Percentiles rank a stretch among this genome's conserved stretches.
These are phyloP conservation scores for Wickerhamomyces sp. DNA, from an alignment of 1,139 yeast species.

Conservation along the genomic window DNA sequence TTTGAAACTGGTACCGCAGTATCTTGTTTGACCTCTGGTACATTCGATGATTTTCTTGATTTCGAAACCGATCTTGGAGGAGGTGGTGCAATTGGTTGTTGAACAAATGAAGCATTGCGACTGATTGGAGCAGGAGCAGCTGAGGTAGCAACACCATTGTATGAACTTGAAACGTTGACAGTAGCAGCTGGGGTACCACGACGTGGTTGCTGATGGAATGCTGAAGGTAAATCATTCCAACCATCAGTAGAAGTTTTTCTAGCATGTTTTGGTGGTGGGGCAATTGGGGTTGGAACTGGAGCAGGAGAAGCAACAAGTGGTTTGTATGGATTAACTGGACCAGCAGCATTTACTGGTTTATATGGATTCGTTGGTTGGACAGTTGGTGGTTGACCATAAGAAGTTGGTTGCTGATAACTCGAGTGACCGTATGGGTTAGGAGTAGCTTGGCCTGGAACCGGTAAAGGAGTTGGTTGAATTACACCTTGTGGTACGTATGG, in stretches of 20 bases:
- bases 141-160: conserved; percentile 22
- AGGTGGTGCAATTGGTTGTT: conserved; percentile 25
- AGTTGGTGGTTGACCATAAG: conserved; percentile 13
- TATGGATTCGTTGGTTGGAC: conserved; percentile 9
- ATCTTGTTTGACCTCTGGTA: conserved; percentile 12
- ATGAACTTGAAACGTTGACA: conserved; percentile 21
- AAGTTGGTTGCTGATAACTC: not conserved
- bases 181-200: conserved; percentile 45
- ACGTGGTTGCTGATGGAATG: conserved; percentile 47
- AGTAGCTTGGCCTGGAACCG: conserved; percentile 10
- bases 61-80: conserved; percentile 27
- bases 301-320: conserved; percentile 16
- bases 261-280: conserved; percentile 33
- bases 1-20: conserved; percentile 14
- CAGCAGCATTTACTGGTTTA: conserved; percentile 12
- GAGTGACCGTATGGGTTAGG: conserved; percentile 7
- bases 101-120: conserved; percentile 21
- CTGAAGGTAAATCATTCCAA: conserved; percentile 91
- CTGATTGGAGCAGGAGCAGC: conserved; percentile 23
- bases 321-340: conserved; percentile 11
- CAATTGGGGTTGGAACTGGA: conserved; percentile 4
- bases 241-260: conserved; percentile 70
- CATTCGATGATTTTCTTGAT: conserved; percentile 17
- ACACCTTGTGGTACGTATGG: conserved; percentile 23
- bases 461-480: conserved; percentile 23